Evolutionary conservation across 164 flowering plant species (phyloP), one percentile per base, ranked within the genome.

Genomic region (Sedum album): DNA sequence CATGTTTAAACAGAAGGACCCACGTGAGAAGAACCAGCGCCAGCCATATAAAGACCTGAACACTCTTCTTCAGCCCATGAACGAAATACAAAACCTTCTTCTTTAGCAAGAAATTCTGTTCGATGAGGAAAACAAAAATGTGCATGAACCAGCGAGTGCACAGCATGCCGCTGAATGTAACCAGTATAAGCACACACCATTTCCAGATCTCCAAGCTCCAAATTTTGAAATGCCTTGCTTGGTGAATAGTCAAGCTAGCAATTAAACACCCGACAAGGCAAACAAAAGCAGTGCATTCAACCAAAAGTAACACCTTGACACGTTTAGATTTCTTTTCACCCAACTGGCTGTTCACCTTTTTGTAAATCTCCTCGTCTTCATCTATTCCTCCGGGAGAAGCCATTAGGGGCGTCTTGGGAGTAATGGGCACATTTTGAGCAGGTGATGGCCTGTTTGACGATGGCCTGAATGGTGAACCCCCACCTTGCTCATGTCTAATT

Each of bases 71-170:
- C 74, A 86, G 73, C 4, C 87, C 91, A 68, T 83, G 81, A 41
- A 83, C 87, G 74, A 85, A 85, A 66, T 86, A 86, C 25, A 86
- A 69, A 21, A 86, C 88, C 60, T 85, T 86, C 76, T 83, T 86
- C 74, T 66, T 77, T 30, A 86, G 74, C 73, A 86, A 68, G 61
- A 80, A 86, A 74, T 83, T 86, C 76, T 57, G 73, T 71, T 86
- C 91, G 42, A 86, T 86, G 79, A 86, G 64, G 73, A 86, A 81
- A 26, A 83, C 91, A 38, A 84, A 39, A 20, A 85, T 44, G 42
- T 72, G 78, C 76, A 83, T 81, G 65, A 85, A 46, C 86, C 85
- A 78, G 21, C 51, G 66, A 0, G 88, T 85, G 31, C 83, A 72
- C 70, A 85, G 72, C 84, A 85, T 72, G 31, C 91, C 91, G 70